These are phyloP conservation scores for Aspergillus sclerotiicarbonarius DNA, from an alignment of 495 filamentous ascomycete genomes.

Conservation along the genomic window DNA sequence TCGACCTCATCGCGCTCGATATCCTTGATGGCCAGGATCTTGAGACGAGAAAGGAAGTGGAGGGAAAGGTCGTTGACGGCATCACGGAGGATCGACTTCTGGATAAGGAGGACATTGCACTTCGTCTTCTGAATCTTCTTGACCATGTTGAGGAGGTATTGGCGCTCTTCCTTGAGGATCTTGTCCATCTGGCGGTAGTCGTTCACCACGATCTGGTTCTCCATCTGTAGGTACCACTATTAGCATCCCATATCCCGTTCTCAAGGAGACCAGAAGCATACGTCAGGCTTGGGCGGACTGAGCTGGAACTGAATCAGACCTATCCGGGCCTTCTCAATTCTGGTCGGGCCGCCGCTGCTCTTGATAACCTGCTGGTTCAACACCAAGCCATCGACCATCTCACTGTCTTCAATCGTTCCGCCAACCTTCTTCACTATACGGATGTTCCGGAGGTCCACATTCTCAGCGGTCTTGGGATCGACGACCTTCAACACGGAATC, in stretches of 20 bases:
- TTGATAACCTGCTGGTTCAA: slow-evolving; percentile 92
- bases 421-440: slow-evolving; percentile 97
- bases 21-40: slow-evolving; percentile 93
- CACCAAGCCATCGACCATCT: slow-evolving; percentile 94
- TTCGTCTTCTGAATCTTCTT: slow-evolving; percentile 99
- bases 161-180: slow-evolving; percentile 97
- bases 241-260: slow-evolving; percentile 1
- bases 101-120: slow-evolving; percentile 97
- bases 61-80: slow-evolving; percentile 96
- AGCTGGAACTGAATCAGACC: slow-evolving; percentile 98
- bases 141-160: slow-evolving; percentile 95
- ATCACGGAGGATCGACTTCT: slow-evolving; percentile 96
- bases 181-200: slow-evolving; percentile 99
- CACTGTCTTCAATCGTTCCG: slow-evolving; percentile 96
- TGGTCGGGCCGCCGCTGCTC: slow-evolving; percentile 82
- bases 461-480: slow-evolving; percentile 90
- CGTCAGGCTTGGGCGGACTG: slow-evolving; percentile 95
- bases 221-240: slow-evolving; percentile 64
- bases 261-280: slow-evolving; percentile 40
- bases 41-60: slow-evolving; percentile 95
- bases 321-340: slow-evolving; percentile 97
- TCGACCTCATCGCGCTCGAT: slow-evolving; percentile 98
- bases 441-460: slow-evolving; percentile 94
- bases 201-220: slow-evolving; percentile 98
- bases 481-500: slow-evolving; percentile 94